Evolutionary conservation across 495 filamentous ascomycete species (phyloP).

Genomic region (Podospora didyma): DNA sequence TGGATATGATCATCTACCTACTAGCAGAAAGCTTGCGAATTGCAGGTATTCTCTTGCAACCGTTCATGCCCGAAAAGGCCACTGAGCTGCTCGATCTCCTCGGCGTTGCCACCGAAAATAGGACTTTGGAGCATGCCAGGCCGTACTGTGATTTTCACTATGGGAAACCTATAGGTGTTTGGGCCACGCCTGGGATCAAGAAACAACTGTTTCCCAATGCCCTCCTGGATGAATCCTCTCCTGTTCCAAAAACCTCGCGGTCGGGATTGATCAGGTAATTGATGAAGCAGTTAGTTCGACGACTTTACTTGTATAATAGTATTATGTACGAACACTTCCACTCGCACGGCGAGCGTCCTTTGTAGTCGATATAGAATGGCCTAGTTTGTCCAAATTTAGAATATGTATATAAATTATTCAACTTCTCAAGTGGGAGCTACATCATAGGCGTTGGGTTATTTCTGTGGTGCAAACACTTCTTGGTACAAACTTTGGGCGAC

Average conservation of each 20-base stretch:
- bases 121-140: conserved; percentile 53
- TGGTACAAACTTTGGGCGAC: too few species aligned
- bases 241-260: too few species aligned
- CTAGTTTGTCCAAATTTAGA: not conserved
- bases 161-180: conserved; percentile 43
- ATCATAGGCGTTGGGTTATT: too few species aligned
- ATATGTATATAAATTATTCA: not conserved
- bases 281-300: too few species aligned
- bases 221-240: conserved; percentile 23
- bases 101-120: conserved; percentile 59
- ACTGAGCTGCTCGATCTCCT: conserved; percentile 70
- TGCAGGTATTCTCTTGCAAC: conserved; percentile 78
- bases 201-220: conserved; percentile 33
- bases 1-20: conserved; percentile 57
- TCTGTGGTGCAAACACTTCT: too few species aligned
- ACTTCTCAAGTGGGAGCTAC: too few species aligned
- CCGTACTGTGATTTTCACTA: conserved; percentile 63
- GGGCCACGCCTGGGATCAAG: conserved; percentile 29
- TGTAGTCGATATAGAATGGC: too few species aligned
- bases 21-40: conserved; percentile 77
- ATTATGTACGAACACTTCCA: too few species aligned
- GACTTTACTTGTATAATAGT: too few species aligned
- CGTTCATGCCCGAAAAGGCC: conserved; percentile 84
- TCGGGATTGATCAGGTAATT: too few species aligned
- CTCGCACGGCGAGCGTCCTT: too few species aligned